Evolutionary conservation across 2,329 filamentous ascomycete genomes (phyloP).

Genomic region (Domatiomyces globalis): DNA sequence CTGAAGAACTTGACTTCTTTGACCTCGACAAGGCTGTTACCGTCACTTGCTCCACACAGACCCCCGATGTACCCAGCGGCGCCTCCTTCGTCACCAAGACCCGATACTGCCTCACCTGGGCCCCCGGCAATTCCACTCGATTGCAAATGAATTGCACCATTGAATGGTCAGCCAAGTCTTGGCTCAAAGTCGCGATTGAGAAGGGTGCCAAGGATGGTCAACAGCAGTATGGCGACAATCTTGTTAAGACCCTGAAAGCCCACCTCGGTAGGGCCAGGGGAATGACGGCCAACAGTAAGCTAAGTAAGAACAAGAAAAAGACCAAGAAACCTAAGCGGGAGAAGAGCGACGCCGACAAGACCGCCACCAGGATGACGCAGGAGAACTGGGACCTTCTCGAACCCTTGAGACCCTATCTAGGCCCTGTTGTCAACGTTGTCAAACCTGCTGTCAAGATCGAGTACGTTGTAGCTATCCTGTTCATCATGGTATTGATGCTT

Average conservation of each 20-base stretch:
- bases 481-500: constrained; percentile 56
- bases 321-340: constrained; percentile 40
- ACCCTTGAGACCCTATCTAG: constrained; percentile 54
- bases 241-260: constrained; percentile 59
- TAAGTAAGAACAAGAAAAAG: constrained; percentile 39
- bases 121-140: constrained; percentile 68
- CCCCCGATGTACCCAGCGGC: constrained; percentile 86
- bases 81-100: constrained; percentile 88
- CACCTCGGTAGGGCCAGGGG: constrained; percentile 53
- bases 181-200: constrained; percentile 92
- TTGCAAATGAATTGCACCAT: constrained; percentile 78
- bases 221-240: constrained; percentile 62
- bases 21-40: constrained; percentile 80
- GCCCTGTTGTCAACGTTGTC: constrained; percentile 55
- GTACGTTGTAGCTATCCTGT: constrained; percentile 59
- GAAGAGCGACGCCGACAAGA: constrained; percentile 33
- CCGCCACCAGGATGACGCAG: constrained; percentile 27
- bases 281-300: constrained; percentile 32
- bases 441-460: constrained; percentile 61
- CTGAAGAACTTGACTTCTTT: constrained; percentile 66
- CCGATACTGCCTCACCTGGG: constrained; percentile 89
- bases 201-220: constrained; percentile 91
- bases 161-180: constrained; percentile 96
- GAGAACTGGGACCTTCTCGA: constrained; percentile 70
- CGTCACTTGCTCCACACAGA: constrained; percentile 71